phyloP scores from a whole-genome alignment of 2,329 filamentous ascomycete species.

The Cucurbitaria berberidis region DNA sequence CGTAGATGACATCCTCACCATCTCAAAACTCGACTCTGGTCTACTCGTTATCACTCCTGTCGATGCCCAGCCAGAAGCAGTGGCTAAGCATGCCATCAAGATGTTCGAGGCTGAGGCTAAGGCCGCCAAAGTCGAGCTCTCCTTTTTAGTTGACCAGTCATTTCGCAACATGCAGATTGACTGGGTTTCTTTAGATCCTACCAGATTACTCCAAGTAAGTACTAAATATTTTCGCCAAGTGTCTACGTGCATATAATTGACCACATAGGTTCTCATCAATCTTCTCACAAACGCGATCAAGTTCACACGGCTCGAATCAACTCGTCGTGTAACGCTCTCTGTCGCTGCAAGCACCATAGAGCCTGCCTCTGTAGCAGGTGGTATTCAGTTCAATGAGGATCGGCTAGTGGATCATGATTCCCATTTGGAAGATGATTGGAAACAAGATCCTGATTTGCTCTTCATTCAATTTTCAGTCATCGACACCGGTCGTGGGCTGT shows the following conservation, averaged over 20 bases:
- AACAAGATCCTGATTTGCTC: slow-evolving; percentile 29
- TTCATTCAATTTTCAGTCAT: slow-evolving; percentile 47
- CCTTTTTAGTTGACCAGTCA: slow-evolving; percentile 43
- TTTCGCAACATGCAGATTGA: slow-evolving; percentile 46
- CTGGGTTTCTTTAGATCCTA: slow-evolving; percentile 52
- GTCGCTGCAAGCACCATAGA: slow-evolving; percentile 40
- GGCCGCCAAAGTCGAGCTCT: slow-evolving; percentile 35
- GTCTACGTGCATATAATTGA: not conserved
- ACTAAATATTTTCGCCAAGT: not conserved
- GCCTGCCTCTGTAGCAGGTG: slow-evolving; percentile 41
- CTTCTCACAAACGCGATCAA: slow-evolving; percentile 54
- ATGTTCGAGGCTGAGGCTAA: slow-evolving; percentile 49
- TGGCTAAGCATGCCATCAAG: slow-evolving; percentile 42
- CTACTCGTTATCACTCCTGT: slow-evolving; percentile 52
- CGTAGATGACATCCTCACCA: slow-evolving; percentile 55
- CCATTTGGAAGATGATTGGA: slow-evolving; percentile 42
- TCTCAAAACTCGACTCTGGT: slow-evolving; percentile 54
- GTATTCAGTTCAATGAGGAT: slow-evolving; percentile 36
- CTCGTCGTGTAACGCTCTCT: slow-evolving; percentile 46
- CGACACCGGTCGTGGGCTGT: slow-evolving; percentile 51
- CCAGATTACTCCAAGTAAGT: slow-evolving; percentile 48
- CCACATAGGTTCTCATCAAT: slow-evolving; percentile 38
- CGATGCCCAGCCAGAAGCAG: slow-evolving; percentile 42
- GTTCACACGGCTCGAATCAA: slow-evolving; percentile 48
- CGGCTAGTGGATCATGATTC: slow-evolving; percentile 26